Evolutionary conservation across 768 basidiomycete species (phyloP).

Genomic region (Trametes gibbosa): DNA sequence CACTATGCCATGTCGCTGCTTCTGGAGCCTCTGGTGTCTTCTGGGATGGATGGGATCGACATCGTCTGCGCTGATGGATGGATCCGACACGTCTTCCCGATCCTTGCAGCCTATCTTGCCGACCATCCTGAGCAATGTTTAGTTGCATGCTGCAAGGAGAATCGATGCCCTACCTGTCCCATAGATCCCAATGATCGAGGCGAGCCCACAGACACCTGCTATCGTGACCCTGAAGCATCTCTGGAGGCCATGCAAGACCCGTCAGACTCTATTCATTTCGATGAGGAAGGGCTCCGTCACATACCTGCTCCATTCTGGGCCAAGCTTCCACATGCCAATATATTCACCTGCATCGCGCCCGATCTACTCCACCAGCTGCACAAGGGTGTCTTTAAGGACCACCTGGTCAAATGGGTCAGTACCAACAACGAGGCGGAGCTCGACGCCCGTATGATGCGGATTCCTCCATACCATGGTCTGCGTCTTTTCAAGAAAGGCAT

Average conservation of each 20-base stretch:
- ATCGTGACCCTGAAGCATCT: slow-evolving; percentile 4
- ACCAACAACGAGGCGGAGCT: slow-evolving; percentile 27
- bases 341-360: slow-evolving; percentile 37
- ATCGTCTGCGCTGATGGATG: slow-evolving; percentile 25
- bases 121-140: slow-evolving; percentile 31
- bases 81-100: slow-evolving; percentile 20
- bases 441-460: slow-evolving; percentile 33
- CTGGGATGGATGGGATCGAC: slow-evolving; percentile 23
- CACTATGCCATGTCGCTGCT: slow-evolving; percentile 24
- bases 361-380: slow-evolving; percentile 49
- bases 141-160: slow-evolving; percentile 16
- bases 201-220: background rate
- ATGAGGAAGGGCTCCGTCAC: slow-evolving; percentile 12
- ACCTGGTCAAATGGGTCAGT: slow-evolving; percentile 31
- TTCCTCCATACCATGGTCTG: slow-evolving; percentile 33
- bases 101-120: slow-evolving; percentile 25
- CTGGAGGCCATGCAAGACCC: background rate
- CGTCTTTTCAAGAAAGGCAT: slow-evolving; percentile 36
- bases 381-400: slow-evolving; percentile 44
- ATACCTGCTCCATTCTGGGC: slow-evolving; percentile 39
- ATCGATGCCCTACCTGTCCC: slow-evolving; percentile 24
- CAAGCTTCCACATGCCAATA: slow-evolving; percentile 38
- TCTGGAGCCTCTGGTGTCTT: slow-evolving; percentile 18
- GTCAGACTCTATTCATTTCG: background rate
- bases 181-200: slow-evolving; percentile 8